Evolutionary conservation across 164 flowering plant genomes (phyloP).

Genomic region (Vitis vinifera): ASM3070453v1 NC_081812.1:21658001-21658500

Average conservation of each 20-base stretch:
- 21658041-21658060: constrained; percentile 74
- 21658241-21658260: constrained; percentile 99
- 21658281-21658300: constrained; percentile 96
- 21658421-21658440: constrained; percentile 74
- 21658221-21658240: constrained; percentile 99
- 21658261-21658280: constrained; percentile 75
- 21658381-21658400: constrained; percentile 94
- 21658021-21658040: constrained; percentile 81
- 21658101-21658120: neutral
- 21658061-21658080: constrained; percentile 74
- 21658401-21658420: constrained; percentile 99
- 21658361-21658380: constrained; percentile 87
- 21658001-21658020: constrained; percentile 80
- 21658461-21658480: constrained; percentile 1
- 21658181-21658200: constrained; percentile 92
- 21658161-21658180: constrained; percentile 84
- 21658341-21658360: constrained; percentile 98
- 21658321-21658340: constrained; percentile 90
- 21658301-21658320: constrained; percentile 94
- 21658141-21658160: constrained; percentile 7
- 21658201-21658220: constrained; percentile 90
- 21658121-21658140: constrained; percentile 2
- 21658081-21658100: neutral
- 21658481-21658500: neutral
- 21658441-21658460: constrained; percentile 7